These are phyloP conservation scores for Caloboletus firmus DNA, from an alignment of 1,284 basidiomycete genomes.

Conservation along the genomic window DNA sequence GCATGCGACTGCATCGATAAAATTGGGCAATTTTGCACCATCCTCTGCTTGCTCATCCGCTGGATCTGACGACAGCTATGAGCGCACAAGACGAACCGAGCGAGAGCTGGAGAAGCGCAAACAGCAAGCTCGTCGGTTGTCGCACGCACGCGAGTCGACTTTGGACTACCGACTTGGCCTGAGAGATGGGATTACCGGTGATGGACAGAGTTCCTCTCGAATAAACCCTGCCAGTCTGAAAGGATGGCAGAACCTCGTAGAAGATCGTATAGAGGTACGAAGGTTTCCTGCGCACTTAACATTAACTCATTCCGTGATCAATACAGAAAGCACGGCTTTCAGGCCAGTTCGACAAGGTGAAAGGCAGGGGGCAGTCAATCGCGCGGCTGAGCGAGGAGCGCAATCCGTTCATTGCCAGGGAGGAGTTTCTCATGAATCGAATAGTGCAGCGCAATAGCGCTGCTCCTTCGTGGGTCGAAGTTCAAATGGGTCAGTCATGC, in stretches of 20 bases:
- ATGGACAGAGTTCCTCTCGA: constrained; percentile 28
- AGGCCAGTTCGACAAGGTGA: constrained; percentile 73
- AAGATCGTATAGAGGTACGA: constrained; percentile 76
- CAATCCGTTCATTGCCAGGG: constrained; percentile 80
- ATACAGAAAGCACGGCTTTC: constrained; percentile 61
- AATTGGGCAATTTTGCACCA: constrained; percentile 47
- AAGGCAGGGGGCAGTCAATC: constrained; percentile 76
- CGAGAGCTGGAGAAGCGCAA: constrained; percentile 53
- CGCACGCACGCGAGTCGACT: constrained; percentile 67
- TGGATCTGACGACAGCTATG: constrained; percentile 43
- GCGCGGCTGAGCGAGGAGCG: constrained; percentile 58
- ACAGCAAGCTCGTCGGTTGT: constrained; percentile 57
- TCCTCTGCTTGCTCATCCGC: constrained; percentile 23
- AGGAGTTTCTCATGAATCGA: constrained; percentile 85
- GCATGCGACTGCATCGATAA: constrained; percentile 53
- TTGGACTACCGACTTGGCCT: constrained; percentile 72
- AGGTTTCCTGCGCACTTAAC: constrained; percentile 4
- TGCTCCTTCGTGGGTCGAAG: constrained; percentile 88
- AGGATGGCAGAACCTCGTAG: constrained; percentile 75
- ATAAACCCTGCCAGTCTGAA: constrained; percentile 63
- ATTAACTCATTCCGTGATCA: neutral
- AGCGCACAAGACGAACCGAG: constrained; percentile 50
- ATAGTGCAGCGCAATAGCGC: constrained; percentile 85
- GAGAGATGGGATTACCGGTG: constrained; percentile 34
- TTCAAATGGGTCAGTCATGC: constrained; percentile 61